Evolutionary conservation across 768 basidiomycete species (phyloP).

Genomic region (Hemileccinum impolitum): DNA sequence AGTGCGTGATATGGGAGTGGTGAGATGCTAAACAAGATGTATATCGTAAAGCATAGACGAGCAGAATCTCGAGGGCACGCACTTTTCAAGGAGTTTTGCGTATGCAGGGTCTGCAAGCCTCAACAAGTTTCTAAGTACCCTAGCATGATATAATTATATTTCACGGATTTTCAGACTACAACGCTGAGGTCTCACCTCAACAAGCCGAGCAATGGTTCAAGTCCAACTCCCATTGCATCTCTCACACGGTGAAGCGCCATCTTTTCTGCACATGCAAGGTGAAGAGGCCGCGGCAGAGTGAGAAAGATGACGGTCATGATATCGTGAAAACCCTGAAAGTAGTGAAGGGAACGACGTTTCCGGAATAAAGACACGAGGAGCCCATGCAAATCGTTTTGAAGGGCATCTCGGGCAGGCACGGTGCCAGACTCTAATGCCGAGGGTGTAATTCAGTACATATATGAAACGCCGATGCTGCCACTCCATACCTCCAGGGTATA

Average conservation of each 20-base stretch:
- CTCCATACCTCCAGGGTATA: conserved; percentile 80
- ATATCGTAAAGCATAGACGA: not conserved
- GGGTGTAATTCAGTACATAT: conserved; percentile 5
- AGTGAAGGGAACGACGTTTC: conserved; percentile 66
- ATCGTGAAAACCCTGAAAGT: conserved; percentile 94
- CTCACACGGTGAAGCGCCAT: conserved; percentile 46
- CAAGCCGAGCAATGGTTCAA: conserved; percentile 83
- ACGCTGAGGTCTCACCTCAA: conserved; percentile 46
- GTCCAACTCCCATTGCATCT: conserved; percentile 82
- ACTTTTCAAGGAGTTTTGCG: conserved; percentile 68
- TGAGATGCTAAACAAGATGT: conserved; percentile 45
- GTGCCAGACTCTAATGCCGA: conserved; percentile 16
- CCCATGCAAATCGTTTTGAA: conserved; percentile 64
- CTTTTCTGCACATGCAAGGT: conserved; percentile 47
- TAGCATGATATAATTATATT: conserved; percentile 24
- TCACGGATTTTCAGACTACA: not conserved
- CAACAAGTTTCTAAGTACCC: conserved; percentile 73
- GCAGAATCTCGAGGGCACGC: conserved; percentile 16
- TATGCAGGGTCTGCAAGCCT: conserved; percentile 67
- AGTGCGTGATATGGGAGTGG: conserved; percentile 88
- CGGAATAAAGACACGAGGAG: conserved; percentile 77
- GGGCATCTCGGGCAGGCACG: conserved; percentile 37
- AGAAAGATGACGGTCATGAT: conserved; percentile 82
- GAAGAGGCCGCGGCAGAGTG: conserved; percentile 61
- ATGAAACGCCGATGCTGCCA: conserved; percentile 10